A percentile compares a stretch with the other conserved stretches of the same genome.
phyloP scores from a whole-genome alignment of 169 alveolate species.

The Plasmodium vivax region DNA sequence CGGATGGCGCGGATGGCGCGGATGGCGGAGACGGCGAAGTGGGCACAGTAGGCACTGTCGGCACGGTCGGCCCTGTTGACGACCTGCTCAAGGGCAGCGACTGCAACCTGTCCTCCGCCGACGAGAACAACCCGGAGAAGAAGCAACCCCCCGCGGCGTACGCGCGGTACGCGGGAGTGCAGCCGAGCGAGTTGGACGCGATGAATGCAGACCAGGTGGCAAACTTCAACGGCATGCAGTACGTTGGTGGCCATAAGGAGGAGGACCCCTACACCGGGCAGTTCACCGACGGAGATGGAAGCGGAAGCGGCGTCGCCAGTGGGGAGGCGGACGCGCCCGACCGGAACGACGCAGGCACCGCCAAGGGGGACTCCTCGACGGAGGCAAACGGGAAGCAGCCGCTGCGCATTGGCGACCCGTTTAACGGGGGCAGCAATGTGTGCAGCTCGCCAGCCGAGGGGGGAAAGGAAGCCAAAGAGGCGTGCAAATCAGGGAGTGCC shows the following conservation, averaged over 20 bases:
- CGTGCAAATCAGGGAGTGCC: not conserved
- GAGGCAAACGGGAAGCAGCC: not conserved
- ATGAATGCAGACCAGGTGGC: not conserved
- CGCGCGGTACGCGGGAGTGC: not conserved
- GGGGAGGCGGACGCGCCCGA: not conserved
- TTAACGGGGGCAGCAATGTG: not conserved
- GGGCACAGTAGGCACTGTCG: not conserved
- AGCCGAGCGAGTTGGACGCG: not conserved
- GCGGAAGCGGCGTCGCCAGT: not conserved
- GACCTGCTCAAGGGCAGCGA: not conserved
- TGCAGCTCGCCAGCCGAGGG: not conserved
- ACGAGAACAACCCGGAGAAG: not conserved
- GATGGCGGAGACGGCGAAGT: not conserved
- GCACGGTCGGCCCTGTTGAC: not conserved
- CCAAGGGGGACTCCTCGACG: not conserved
- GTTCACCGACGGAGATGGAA: not conserved
- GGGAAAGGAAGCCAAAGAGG: not conserved
- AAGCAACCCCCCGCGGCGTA: not conserved
- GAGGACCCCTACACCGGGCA: not conserved
- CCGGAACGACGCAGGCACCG: not conserved
- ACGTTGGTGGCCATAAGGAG: not conserved
- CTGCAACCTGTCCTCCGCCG: not conserved
- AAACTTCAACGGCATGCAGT: not conserved
- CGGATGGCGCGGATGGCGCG: not conserved
- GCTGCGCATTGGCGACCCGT: not conserved